Evolutionary conservation across 2,329 filamentous ascomycete species (phyloP).

Genomic region (Hypoxylon rubiginosum): DNA sequence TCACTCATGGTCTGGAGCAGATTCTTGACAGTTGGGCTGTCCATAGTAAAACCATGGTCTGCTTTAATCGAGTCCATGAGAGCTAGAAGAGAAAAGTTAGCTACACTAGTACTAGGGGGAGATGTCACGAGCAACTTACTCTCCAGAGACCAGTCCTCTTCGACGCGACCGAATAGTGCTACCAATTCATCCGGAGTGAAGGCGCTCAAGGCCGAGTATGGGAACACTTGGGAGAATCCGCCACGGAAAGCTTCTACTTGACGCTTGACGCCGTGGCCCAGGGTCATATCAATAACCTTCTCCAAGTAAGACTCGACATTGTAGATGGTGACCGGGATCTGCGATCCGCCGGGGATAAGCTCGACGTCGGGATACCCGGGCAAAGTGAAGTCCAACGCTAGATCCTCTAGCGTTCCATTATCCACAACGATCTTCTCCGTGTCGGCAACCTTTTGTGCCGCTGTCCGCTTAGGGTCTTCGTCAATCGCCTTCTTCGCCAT

Average conservation of each 20-base stretch:
- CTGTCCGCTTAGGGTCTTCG: conserved; percentile 73
- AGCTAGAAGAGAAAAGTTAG: conserved; percentile 64
- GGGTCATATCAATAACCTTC: conserved; percentile 89
- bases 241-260: conserved; percentile 92
- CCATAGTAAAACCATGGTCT: conserved; percentile 98
- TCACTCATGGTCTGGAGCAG: conserved; percentile 95
- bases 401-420: conserved; percentile 83
- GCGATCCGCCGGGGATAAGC: conserved; percentile 79
- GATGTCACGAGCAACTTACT: conserved; percentile 71
- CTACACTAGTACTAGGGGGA: conserved; percentile 39
- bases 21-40: conserved; percentile 95
- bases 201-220: conserved; percentile 89
- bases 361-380: conserved; percentile 92
- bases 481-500: conserved; percentile 86
- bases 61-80: conserved; percentile 99
- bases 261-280: conserved; percentile 87
- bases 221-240: conserved; percentile 96
- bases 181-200: conserved; percentile 97
- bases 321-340: conserved; percentile 84
- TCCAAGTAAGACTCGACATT: conserved; percentile 94
- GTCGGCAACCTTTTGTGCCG: conserved; percentile 78
- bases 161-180: conserved; percentile 90
- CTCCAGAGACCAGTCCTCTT: conserved; percentile 98
- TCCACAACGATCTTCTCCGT: conserved; percentile 80
- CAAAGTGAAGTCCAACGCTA: conserved; percentile 93